phyloP scores from a whole-genome alignment of 73 alveolate genomes.

The Urostyla sp. region DNA sequence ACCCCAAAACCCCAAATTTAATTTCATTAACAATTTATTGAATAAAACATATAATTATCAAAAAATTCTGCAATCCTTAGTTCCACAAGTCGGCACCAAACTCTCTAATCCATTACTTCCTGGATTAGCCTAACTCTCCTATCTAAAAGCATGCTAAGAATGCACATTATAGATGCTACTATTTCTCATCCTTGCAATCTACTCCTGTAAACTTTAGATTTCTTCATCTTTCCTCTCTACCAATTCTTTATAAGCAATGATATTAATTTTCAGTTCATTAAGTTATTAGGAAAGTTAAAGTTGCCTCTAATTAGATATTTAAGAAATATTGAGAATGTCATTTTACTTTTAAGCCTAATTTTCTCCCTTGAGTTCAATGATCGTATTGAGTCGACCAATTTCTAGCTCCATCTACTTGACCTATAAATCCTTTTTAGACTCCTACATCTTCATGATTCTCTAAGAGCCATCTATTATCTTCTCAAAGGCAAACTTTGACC shows the following conservation, averaged over 20 bases:
- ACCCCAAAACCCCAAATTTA: neutral
- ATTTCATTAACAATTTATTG: neutral
- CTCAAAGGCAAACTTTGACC: constrained; percentile 63
- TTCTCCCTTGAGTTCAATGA: constrained; percentile 40
- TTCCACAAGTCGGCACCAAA: constrained; percentile 43
- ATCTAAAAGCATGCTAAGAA: neutral
- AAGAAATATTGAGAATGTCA: constrained; percentile 23
- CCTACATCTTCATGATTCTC: constrained; percentile 39
- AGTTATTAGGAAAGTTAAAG: constrained; percentile 4
- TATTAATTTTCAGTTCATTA: constrained; percentile 57
- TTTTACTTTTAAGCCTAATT: constrained; percentile 2
- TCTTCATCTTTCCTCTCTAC: constrained; percentile 70
- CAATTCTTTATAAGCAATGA: constrained; percentile 55
- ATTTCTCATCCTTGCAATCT: constrained; percentile 51
- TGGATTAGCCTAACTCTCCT: neutral
- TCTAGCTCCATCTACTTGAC: constrained; percentile 64
- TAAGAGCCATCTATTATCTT: constrained; percentile 63
- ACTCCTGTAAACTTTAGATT: constrained; percentile 39
- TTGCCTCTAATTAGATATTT: neutral
- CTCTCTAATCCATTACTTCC: constrained; percentile 3
- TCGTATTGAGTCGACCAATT: constrained; percentile 40
- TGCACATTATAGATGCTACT: neutral
- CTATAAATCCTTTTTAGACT: constrained; percentile 56
- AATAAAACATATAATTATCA: neutral
- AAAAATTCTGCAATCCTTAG: constrained; percentile 48